Conservation (phyloP, 2,329 filamentous ascomycete species). For the Alternaria angustiovoidea region DNA sequence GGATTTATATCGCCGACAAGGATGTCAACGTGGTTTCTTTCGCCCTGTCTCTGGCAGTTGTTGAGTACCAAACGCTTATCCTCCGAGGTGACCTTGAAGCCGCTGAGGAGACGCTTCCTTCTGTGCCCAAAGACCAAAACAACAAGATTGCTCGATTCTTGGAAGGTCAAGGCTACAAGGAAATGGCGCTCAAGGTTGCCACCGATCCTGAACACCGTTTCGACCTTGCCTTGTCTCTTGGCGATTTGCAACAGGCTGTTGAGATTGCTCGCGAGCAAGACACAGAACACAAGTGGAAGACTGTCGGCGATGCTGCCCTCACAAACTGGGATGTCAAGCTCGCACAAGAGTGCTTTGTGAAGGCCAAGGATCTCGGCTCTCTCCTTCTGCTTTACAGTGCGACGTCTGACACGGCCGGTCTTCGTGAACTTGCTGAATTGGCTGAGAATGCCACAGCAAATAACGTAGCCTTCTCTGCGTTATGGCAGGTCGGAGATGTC, state of each 20-base stretch:
- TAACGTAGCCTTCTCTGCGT: constrained; percentile 90
- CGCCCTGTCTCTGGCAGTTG: constrained; percentile 85
- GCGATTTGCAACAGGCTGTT: constrained; percentile 83
- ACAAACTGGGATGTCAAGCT: constrained; percentile 85
- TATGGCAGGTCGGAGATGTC: constrained; percentile 87
- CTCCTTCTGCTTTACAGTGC: constrained; percentile 88
- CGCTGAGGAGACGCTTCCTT: constrained; percentile 82
- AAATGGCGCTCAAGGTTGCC: constrained; percentile 90
- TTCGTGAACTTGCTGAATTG: constrained; percentile 75
- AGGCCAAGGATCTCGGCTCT: constrained; percentile 89
- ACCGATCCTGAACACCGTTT: constrained; percentile 97
- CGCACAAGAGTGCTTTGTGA: constrained; percentile 90
- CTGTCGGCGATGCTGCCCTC: constrained; percentile 89
- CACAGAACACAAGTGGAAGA: constrained; percentile 98
- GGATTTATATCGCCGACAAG: constrained; percentile 94
- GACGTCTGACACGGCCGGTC: constrained; percentile 78
- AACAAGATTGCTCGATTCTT: constrained; percentile 98
- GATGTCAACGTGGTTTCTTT: constrained; percentile 93
- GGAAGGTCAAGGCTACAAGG: constrained; percentile 96
- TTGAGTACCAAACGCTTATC: constrained; percentile 97
- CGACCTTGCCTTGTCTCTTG: constrained; percentile 84
- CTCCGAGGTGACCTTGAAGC: constrained; percentile 92
- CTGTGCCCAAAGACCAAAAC: constrained; percentile 89
- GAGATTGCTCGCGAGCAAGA: constrained; percentile 84
- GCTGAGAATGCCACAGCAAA: constrained; percentile 80